phyloP scores from a whole-genome alignment of 208 protist species.

The Naegleria lovaniensis region DNA sequence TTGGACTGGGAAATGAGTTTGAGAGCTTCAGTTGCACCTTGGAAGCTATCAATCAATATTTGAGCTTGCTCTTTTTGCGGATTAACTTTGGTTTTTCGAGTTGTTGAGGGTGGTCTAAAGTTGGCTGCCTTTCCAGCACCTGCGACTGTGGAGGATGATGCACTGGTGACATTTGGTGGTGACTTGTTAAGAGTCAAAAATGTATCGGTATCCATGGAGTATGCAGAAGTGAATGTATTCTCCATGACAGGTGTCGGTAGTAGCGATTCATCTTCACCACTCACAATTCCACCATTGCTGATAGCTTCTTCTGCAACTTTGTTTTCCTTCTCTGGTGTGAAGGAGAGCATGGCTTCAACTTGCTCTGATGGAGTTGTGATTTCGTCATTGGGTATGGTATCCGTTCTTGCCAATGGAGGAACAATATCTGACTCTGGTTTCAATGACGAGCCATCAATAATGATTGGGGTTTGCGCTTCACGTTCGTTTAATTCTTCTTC shows the following conservation, averaged over 20 bases:
- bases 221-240: background rate
- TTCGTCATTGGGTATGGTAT: background rate
- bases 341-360: background rate
- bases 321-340: too few species aligned
- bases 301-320: too few species aligned
- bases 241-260: background rate
- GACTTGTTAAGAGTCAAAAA: background rate
- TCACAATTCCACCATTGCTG: too few species aligned
- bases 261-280: background rate
- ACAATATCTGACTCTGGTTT: too few species aligned
- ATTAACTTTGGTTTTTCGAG: background rate
- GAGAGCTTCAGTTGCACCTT: background rate
- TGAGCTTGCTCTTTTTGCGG: background rate
- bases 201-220: too few species aligned
- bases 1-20: background rate
- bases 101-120: background rate
- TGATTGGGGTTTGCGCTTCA: background rate
- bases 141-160: background rate
- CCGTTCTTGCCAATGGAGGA: background rate
- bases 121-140: background rate
- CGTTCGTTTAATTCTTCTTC: background rate
- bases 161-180: background rate
- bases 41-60: background rate
- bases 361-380: background rate
- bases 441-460: background rate